phyloP scores from a whole-genome alignment of 2,329 filamentous ascomycete species.

The Epichloe hybrida region DNA sequence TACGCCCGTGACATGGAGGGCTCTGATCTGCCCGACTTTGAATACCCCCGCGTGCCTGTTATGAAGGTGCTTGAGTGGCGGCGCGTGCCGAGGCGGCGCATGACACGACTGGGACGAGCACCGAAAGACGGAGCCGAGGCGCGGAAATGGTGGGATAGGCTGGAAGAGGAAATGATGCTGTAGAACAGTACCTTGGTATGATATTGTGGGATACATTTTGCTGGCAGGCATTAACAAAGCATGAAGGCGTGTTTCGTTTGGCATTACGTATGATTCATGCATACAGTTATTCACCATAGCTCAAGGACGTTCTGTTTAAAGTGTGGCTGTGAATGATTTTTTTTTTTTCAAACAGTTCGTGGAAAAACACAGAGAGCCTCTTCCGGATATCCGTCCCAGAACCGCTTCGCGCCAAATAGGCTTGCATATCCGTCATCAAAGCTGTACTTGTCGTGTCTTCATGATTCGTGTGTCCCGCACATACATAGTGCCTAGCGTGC shows the following conservation, averaged over 20 bases:
- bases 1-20: slow-evolving; percentile 6
- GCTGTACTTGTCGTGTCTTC: not conserved
- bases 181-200: slow-evolving; percentile 8
- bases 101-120: slow-evolving; percentile 8
- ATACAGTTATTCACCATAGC: no score
- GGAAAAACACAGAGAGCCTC: not conserved
- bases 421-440: not conserved
- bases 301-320: no score
- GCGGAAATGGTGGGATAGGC: slow-evolving; percentile 15
- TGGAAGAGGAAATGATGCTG: slow-evolving; percentile 18
- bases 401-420: not conserved
- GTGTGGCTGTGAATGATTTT: not conserved
- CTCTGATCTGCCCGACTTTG: slow-evolving; percentile 9
- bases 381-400: not conserved
- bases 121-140: slow-evolving; percentile 10
- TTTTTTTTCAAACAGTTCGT: not conserved
- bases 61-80: slow-evolving; percentile 14
- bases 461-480: not conserved
- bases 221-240: no score
- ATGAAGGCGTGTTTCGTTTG: no score
- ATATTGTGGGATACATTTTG: not conserved
- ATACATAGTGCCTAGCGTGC: not conserved
- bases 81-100: slow-evolving; percentile 12
- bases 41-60: slow-evolving; percentile 11
- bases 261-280: no score